Evolutionary conservation across 2,329 filamentous ascomycete species (phyloP), one percentile per base, ranked within the genome.

Genomic region (Hypoxylon sp.): DNA sequence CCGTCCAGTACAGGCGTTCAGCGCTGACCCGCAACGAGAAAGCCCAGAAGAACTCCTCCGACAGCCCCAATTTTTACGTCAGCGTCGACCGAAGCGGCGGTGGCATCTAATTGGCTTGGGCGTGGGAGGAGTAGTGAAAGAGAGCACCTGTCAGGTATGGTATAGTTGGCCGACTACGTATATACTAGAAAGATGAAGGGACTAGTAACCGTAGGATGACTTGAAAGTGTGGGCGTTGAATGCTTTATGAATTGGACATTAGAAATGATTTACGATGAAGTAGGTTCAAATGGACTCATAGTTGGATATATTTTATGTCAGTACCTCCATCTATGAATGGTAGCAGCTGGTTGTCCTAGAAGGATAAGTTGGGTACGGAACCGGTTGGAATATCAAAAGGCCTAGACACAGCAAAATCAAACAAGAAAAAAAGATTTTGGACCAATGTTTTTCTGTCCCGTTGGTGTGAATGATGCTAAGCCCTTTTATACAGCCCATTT

Each of bases 51-150:
- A 77, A 76, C 71, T 76, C 73, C 28, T 68, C 69, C 60, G 73
- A 75, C 36, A 71, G 73, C 3, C 76, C 77, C 22, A 79, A 80
- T 65, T 77, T 80, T 51, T 83, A 85, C 72, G 83, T 85, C 58
- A 82, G 78, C 59, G 83, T 85, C 59, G 83, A 85, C 57, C 80
- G 84, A 22, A 85, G 83, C 70, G 84, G 84, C 30, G 75, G 75
- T 0, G 74, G 74, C 0, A 72, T 76, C 67, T 76, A 48, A 24
- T 20, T n/a, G n/a, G 4, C 4, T 18, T 2, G 11, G 20, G 11
- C 4, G 11, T 42, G 16, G 16, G 5, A 16, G 26, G 16, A 36
- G 18, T 2, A 22, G 36, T 8, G 30, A 18, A 22, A 26, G 3
- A 30, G 11, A 32, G 28, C 16, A 46, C n/a, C n/a, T 5, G 48